A percentile compares a stretch with the other conserved stretches of the same genome.
These are phyloP conservation scores for Fusarium fujikuroi DNA, from an alignment of 2,329 filamentous ascomycete genomes.

Conservation along the genomic window DNA sequence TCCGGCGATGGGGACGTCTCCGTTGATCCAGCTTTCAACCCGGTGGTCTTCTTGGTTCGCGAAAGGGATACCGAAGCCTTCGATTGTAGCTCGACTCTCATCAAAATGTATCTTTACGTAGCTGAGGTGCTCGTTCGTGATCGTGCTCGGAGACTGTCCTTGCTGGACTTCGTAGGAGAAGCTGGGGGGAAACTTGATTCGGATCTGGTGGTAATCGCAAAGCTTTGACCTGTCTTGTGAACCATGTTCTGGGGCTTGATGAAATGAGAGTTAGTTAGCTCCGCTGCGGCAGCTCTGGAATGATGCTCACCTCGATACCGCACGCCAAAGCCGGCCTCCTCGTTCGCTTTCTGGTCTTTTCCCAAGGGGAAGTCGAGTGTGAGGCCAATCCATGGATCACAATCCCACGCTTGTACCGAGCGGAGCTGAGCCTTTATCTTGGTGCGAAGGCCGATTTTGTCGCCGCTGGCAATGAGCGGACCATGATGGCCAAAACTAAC, in stretches of 20 bases:
- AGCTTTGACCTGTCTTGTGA: neutral
- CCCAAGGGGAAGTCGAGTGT: neutral
- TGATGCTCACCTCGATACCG: neutral
- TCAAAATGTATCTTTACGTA: neutral
- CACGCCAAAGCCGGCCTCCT: constrained; percentile 7
- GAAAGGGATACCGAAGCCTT: constrained; percentile 9
- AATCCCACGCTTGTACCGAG: neutral
- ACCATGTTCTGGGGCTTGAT: neutral
- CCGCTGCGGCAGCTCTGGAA: fast-evolving
- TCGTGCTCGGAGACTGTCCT: neutral
- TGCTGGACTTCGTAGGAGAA: neutral
- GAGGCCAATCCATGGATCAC: neutral
- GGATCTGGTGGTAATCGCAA: neutral
- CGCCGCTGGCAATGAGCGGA: constrained; percentile 3
- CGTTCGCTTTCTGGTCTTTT: neutral
- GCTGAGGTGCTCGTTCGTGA: neutral
- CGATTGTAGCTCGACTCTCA: neutral
- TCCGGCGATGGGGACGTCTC: neutral
- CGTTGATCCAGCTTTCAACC: constrained; percentile 16
- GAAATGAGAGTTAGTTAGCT: neutral
- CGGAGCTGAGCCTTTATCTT: neutral
- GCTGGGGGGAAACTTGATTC: neutral
- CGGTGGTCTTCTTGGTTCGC: neutral
- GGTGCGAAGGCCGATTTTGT: neutral
- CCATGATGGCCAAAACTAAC: constrained; percentile 1